Evolutionary conservation across 2,329 filamentous ascomycete genomes (phyloP).

Genomic region (Penicillium sp.): DNA sequence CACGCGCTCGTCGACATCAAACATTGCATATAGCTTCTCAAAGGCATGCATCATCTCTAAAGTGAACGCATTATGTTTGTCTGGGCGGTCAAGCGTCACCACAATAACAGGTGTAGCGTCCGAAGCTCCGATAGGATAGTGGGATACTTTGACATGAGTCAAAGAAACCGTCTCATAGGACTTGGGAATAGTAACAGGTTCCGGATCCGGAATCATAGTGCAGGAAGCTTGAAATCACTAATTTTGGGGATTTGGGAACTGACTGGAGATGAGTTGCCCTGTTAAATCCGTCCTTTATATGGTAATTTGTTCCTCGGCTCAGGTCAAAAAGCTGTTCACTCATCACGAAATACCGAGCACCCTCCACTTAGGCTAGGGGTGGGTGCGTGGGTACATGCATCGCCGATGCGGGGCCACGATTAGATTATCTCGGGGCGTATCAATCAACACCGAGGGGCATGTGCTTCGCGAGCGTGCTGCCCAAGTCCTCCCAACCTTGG

Average conservation of each 20-base stretch:
- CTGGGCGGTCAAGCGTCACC: constrained; percentile 55
- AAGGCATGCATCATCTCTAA: constrained; percentile 51
- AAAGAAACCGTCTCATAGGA: constrained; percentile 33
- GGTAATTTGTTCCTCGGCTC: not conserved
- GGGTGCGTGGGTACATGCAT: not conserved
- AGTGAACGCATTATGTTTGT: constrained; percentile 60
- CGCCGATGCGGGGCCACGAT: not conserved
- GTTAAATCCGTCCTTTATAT: not conserved
- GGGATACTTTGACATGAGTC: constrained; percentile 34
- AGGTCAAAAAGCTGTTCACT: not conserved
- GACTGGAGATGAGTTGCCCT: no score
- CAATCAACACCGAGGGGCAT: not conserved
- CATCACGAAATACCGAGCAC: not conserved
- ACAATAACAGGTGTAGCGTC: constrained; percentile 49
- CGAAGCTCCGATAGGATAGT: constrained; percentile 45
- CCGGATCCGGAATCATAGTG: constrained; percentile 6
- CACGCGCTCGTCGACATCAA: constrained; percentile 11
- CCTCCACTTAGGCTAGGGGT: not conserved
- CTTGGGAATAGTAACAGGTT: constrained; percentile 21
- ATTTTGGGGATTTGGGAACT: no score
- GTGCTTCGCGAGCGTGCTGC: not conserved
- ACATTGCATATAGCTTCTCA: constrained; percentile 2
- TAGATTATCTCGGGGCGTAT: constrained; percentile 6
- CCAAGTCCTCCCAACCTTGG: not conserved
- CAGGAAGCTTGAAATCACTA: not conserved